Conservation (phyloP, 1,284 basidiomycete genomes). For the Vanrija sp. region DNA sequence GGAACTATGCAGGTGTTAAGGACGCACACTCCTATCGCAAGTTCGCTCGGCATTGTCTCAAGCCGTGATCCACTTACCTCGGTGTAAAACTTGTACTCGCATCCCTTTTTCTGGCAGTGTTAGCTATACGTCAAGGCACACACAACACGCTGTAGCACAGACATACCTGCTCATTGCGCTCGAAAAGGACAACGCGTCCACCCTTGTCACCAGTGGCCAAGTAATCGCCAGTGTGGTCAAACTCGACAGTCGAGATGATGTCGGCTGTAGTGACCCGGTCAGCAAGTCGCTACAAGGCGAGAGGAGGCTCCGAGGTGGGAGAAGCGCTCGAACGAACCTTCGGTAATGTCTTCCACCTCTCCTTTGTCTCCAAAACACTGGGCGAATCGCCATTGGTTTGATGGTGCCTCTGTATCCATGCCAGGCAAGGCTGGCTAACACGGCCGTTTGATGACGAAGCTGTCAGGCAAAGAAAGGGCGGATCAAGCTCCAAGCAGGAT, state of each 20-base stretch:
- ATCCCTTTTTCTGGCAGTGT: slow-evolving; percentile 82
- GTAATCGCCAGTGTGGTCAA: slow-evolving; percentile 98
- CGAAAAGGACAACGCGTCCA: slow-evolving; percentile 96
- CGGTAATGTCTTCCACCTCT: slow-evolving; percentile 98
- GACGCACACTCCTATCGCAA: neutral
- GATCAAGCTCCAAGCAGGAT: slow-evolving; percentile 6
- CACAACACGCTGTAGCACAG: neutral
- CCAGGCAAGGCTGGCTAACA: slow-evolving; percentile 28
- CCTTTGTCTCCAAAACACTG: slow-evolving; percentile 99
- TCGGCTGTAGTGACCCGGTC: slow-evolving; percentile 62
- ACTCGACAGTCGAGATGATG: slow-evolving; percentile 99
- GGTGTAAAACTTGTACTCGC: slow-evolving; percentile 99
- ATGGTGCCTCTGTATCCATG: slow-evolving; percentile 63
- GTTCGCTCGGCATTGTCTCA: neutral
- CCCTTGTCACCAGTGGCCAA: slow-evolving; percentile 99
- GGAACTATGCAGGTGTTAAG: slow-evolving; percentile 53
- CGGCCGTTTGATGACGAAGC: slow-evolving; percentile 18
- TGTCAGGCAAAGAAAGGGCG: slow-evolving; percentile 11
- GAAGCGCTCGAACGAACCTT: slow-evolving; percentile 59
- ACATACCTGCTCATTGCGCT: slow-evolving; percentile 93
- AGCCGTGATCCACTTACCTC: slow-evolving; percentile 54
- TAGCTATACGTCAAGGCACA: neutral
- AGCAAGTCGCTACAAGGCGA: neutral
- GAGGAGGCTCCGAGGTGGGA: slow-evolving; percentile 14
- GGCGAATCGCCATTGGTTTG: slow-evolving; percentile 94